Conservation (phyloP, 2,329 filamentous ascomycete genomes). For the Ophiostoma himal-ulmi region DNA sequence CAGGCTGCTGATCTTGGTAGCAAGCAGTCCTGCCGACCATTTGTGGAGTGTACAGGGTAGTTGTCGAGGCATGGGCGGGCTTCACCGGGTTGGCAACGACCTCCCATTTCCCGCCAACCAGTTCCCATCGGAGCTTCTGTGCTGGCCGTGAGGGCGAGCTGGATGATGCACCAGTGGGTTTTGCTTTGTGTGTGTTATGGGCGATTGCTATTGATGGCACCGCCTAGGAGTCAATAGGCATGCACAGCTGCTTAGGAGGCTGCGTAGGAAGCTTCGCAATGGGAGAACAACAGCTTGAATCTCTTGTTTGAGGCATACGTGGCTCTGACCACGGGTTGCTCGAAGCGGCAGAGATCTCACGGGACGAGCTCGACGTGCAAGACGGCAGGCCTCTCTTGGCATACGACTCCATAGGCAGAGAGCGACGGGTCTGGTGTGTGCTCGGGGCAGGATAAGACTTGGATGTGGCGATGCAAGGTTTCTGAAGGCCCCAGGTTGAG, state of each 20-base stretch:
- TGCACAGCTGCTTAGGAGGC: neutral
- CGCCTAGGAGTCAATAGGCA: neutral
- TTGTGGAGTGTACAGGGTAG: neutral
- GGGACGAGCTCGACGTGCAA: constrained; percentile 1
- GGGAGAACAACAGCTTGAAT: neutral
- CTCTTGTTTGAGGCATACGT: neutral
- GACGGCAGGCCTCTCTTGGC: neutral
- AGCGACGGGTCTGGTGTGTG: neutral
- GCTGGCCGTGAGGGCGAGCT: too few species aligned
- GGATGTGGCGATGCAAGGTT: neutral
- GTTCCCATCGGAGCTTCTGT: neutral
- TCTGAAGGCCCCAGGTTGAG: neutral
- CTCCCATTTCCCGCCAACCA: neutral
- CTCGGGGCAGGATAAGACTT: neutral
- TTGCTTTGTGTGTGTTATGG: neutral
- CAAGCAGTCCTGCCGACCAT: neutral
- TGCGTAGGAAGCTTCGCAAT: neutral
- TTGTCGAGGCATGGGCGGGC: neutral
- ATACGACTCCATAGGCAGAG: neutral
- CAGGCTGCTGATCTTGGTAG: neutral
- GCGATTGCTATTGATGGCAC: neutral
- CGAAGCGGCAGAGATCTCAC: constrained; percentile 5
- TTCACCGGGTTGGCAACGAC: neutral
- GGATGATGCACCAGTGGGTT: too few species aligned
- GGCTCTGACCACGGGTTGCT: constrained; percentile 3